A percentile compares a stretch with the other conserved stretches of the same genome.
Conservation (phyloP, 2,329 filamentous ascomycete species). For the Eutypella sp. region DNA sequence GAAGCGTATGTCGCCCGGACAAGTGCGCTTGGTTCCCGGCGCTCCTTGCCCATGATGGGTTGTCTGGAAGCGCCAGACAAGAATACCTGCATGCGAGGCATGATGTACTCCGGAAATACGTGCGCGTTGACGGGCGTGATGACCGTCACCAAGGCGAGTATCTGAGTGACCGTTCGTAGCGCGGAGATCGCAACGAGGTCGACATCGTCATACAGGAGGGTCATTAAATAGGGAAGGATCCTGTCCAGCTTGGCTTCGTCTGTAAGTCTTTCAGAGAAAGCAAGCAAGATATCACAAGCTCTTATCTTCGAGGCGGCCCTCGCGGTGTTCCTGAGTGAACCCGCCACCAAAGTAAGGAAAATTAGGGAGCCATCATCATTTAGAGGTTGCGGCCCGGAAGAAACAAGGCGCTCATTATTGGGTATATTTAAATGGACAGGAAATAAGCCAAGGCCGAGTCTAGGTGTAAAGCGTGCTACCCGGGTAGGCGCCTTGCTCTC, state of each 20-base stretch:
- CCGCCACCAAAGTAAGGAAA: slow-evolving; percentile 83
- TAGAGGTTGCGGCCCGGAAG: slow-evolving; percentile 54
- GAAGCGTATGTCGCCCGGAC: slow-evolving; percentile 90
- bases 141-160: slow-evolving; percentile 81
- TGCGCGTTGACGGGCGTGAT: slow-evolving; percentile 74
- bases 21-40: slow-evolving; percentile 56
- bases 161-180: slow-evolving; percentile 79
- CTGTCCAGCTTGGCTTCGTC: slow-evolving; percentile 96
- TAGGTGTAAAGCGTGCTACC: slow-evolving; percentile 33
- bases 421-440: slow-evolving; percentile 83
- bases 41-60: slow-evolving; percentile 28
- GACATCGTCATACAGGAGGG: slow-evolving; percentile 73
- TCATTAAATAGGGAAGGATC: slow-evolving; percentile 84
- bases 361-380: slow-evolving; percentile 88
- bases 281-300: slow-evolving; percentile 85
- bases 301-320: slow-evolving; percentile 81
- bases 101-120: slow-evolving; percentile 63
- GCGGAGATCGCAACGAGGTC: slow-evolving; percentile 83
- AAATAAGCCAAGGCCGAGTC: slow-evolving; percentile 59
- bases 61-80: slow-evolving; percentile 38
- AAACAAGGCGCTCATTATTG: slow-evolving; percentile 70
- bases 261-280: slow-evolving; percentile 84
- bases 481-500: slow-evolving; percentile 35
- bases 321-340: slow-evolving; percentile 83
- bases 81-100: slow-evolving; percentile 57